Evolutionary conservation across 768 basidiomycete species (phyloP), one percentile per base, ranked within the genome.

Genomic region (Agaricus subrufescens): DNA sequence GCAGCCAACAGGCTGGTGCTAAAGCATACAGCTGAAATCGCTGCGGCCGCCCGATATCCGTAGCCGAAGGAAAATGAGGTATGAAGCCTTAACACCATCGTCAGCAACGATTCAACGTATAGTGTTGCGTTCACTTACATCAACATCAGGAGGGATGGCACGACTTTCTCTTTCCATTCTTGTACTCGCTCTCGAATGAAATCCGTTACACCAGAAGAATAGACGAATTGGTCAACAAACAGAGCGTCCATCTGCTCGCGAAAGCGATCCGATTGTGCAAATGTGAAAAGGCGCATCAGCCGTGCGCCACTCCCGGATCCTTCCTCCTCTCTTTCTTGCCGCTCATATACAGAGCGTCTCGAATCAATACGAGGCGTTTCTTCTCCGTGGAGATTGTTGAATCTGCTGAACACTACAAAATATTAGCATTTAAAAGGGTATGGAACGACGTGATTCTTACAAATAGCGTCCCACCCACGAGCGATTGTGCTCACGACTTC

Each of bases 321-420:
- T 11, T 34, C 34, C 11, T 67, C 59, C 12, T 64, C 60, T 19
- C 68, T 63, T 10, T 72, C 69, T 1, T 39, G 15, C 25, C 46
- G 39, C 12, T 66, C 67, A 15, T 81, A 64, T 59, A 87, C 80
- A 10, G 75, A 65, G 54, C 80, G 78, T 52, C 81, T 73, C 39
- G 83, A 70, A 37, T 77, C 78, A 29, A 88, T 66, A 4, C 86
- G 82, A 31, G 80, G 73, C 38, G 69, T 61, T 52, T 75, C 74
- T 64, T 88, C 75, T 1, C 84, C 86, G 55, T 82, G 82, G 57
- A 82, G 79, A 1, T 76, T 85, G n/a, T 74, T 60, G 47, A 81
- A 81, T 48, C 82, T 73, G 56, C 82, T 75, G 56, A 75, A 70
- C 43, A 67, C 84, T 86, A 56, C 0, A 47, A 19, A n/a, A 34